Base-by-base conservation (phyloP, 495 filamentous ascomycete genomes). In the Pyronema omphalodes region DNA sequence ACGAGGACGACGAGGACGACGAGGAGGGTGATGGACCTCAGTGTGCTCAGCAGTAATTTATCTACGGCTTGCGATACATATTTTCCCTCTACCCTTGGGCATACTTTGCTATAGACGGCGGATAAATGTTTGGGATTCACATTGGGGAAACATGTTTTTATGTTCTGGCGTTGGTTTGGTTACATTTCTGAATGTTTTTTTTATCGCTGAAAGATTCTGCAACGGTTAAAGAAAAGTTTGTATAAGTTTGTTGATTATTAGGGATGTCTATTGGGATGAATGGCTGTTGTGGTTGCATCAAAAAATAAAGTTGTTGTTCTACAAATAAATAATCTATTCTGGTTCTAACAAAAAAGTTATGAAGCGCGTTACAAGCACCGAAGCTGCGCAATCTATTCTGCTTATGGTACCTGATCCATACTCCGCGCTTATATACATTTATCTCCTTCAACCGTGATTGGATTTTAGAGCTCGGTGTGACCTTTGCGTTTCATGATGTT, bases 1-100 rank as follows among this genome's bases (percentile, higher is more conserved):
- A 75, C 34, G 83, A 79, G 9, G 88, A 83, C 80, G 80, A 82
- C 55, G 84, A 94, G 58, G 86, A 88, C 1, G 81, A 84, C 12
- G 84, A 76, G 0, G 79, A 57, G 6, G 52, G 19, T 7, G 68
- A 60, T 11, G 70, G 71, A 55, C 69, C 80, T 37, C 89, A 96
- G 70, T 96, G 89, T 67, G 76, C 86, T 51, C 77, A 86, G 62
- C 88, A 95, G 73, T 96, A 81, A 76, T 50, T 19, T 47, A 9
- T 9, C 9, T 9, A n/a, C 44, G 44, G 9, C 44, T 14, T n/a
- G 12, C 44, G 12, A 23, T 14, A n/a, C 23, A 15, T 14, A 9
- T 9, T 9, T 47, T 17, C 9, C 23, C 18, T 14, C 18, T 47
- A 23, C 44, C 3, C 12, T 23, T 15, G 12, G 44, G 44, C 23